Conservation (phyloP, 495 filamentous ascomycete genomes). For the Bacidia rubella region DNA sequence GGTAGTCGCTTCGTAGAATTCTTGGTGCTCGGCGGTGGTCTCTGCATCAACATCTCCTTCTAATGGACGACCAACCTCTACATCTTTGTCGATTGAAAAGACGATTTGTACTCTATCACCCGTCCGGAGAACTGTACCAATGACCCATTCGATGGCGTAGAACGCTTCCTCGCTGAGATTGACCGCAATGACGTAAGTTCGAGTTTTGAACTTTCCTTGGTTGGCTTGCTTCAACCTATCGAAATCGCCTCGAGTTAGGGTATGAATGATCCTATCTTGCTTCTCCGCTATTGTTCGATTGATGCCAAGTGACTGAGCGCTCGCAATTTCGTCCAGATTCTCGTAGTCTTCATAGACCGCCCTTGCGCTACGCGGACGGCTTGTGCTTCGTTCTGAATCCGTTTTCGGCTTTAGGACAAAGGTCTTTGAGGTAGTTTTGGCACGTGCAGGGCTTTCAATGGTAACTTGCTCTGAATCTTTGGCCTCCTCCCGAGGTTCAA, state of each 20-base stretch:
- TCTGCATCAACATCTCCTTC: conserved; percentile 39
- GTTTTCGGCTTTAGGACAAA: conserved; percentile 66
- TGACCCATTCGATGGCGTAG: conserved; percentile 92
- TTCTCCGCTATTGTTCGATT: conserved; percentile 62
- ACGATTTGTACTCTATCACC: conserved; percentile 89
- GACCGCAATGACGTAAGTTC: conserved; percentile 85
- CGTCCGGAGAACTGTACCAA: conserved; percentile 87
- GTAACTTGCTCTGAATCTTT: not conserved
- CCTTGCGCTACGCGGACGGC: too few relatives aligned
- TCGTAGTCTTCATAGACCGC: conserved; percentile 62
- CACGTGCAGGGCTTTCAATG: not conserved
- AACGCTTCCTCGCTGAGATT: conserved; percentile 88
- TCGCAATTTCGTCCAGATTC: conserved; percentile 68
- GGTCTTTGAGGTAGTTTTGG: conserved; percentile 33
- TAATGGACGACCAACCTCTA: conserved; percentile 34
- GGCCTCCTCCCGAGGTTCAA: not conserved
- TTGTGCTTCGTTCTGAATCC: conserved; percentile 58
- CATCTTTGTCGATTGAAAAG: conserved; percentile 81
- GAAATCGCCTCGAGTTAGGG: conserved; percentile 81
- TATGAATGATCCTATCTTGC: conserved; percentile 70
- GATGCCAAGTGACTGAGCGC: conserved; percentile 73
- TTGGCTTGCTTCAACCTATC: conserved; percentile 58
- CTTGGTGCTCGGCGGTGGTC: conserved; percentile 32
- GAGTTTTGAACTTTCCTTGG: conserved; percentile 53
- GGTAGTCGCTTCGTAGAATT: conserved; percentile 57